Base-by-base conservation (phyloP, 2,329 filamentous ascomycete genomes). In the Stagonosporopsis cucurbitacearum region DNA sequence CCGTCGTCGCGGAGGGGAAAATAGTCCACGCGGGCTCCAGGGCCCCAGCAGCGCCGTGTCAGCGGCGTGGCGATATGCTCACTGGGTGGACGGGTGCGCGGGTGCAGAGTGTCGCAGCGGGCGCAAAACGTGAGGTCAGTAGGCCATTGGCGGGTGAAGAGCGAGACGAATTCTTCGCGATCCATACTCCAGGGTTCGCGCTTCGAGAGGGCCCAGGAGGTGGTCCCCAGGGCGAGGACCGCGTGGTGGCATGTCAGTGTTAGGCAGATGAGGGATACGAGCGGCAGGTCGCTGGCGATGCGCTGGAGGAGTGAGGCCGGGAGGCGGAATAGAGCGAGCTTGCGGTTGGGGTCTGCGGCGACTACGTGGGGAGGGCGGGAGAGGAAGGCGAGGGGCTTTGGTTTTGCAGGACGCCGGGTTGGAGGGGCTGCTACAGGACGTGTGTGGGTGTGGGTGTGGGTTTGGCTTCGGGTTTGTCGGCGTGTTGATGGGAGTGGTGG, bases 191-290 rank as follows among this genome's bases (percentile, higher is more conserved):
- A 36, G 2, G n/a, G 39, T 28, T 50, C 39, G 9, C 42, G 42
- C 22, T 28, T 50, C 28, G 42, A 50, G 2, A n/a, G 6, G 7
- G 12, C 48, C 39, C 40, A 50, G 8, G 40, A 51, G 7, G 28
- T 4, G n/a, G 48, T 51, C 1, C 48, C 48, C 17, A 44, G 17
- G 6, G 25, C 12, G 32, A 37, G 40, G n/a, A 32, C 48, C 7
- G 48, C 40, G 28, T 44, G 30, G 23, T 51, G 43, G 23, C 48
- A 51, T 3, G 40, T 39, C 11, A 51, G n/a, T 4, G 48, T 44
- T 3, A 51, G 22, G 9, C 23, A 51, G 3, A 44, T 44, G 1
- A 32, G 17, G 6, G 48, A 50, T 13, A 37, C 25, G 7, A 51
- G 23, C 2, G 48, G 48, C 19, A 50, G 39, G 11, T 50, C 8